Base-by-base conservation (phyloP, 352 stramenopile species). In the Globisporangium middletonii region DNA sequence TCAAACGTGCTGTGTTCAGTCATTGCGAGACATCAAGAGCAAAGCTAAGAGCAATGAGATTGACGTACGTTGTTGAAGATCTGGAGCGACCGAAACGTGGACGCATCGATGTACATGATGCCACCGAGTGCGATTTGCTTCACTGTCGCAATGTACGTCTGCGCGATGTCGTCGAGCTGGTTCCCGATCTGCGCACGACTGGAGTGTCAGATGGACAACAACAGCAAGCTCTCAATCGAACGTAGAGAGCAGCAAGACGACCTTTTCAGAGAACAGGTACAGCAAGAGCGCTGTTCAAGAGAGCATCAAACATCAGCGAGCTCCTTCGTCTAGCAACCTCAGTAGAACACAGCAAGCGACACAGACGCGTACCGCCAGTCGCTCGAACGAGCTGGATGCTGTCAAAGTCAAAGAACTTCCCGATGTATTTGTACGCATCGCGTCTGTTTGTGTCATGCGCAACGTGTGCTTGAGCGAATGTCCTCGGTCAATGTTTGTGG, bases 391-490 rank as follows among this genome's bases (percentile, higher is more conserved):
- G 73, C 50, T 87, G 67, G 45, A 66, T 72, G 52, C 60, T 85
- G 35, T 95, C 82, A 50, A 93, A 92, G 55, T 95, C 73, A 47
- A 95, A 93, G 57, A 78, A 88, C 52, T 80, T 88, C 16, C 77
- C 65, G 0, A 92, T 53, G 47, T 87, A 92, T 44, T 82, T 78
- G 56, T 77, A 77, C 19, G 70, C 66, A 50, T 92, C 81, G 37
- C 69, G 68, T 28, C 81, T 94, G 41, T 50, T 18, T 18, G 28
- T 6, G 12, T 5, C 46, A 46, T 23, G 18, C 6, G 43, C 18
- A 30, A n/a, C 18, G 28, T 50, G 23, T 28, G 33, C 12, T 38
- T 38, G 33, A 38, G 33, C 33, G 5, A 0, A 12, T 38, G 33
- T 12, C 33, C 8, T 35, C 8, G 30, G 4, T 43, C 18, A 53